A percentile compares a stretch with the other conserved stretches of the same genome.
Evolutionary conservation across 495 filamentous ascomycete genomes (phyloP).

Genomic region (Penicillium ucsense): DNA sequence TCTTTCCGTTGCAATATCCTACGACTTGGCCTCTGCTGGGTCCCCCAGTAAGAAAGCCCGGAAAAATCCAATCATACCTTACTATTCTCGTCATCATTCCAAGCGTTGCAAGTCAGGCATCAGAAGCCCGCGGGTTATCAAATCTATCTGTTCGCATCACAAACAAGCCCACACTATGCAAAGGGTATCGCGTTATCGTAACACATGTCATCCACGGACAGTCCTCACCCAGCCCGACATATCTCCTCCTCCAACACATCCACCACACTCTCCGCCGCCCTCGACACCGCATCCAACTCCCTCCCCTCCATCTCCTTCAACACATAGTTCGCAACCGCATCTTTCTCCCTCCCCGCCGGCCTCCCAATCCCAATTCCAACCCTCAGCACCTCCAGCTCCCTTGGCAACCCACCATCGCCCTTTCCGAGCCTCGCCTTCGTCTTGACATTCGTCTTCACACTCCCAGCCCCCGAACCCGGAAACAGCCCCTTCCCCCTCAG

Average conservation of each 20-base stretch:
- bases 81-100: too few relatives aligned
- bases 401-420: not conserved
- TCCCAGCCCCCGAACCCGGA: constrained; percentile 1
- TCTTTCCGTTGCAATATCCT: too few relatives aligned
- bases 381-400: constrained; percentile 33
- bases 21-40: too few relatives aligned
- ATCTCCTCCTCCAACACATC: constrained; percentile 39
- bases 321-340: constrained; percentile 57
- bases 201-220: not conserved
- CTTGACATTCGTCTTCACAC: not conserved
- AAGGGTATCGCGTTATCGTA: not conserved
- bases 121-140: too few relatives aligned
- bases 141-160: too few relatives aligned
- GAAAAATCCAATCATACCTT: too few relatives aligned
- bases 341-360: constrained; percentile 46
- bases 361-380: constrained; percentile 68
- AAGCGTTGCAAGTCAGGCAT: too few relatives aligned
- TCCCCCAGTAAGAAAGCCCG: too few relatives aligned
- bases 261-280: constrained; percentile 41
- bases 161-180: not conserved
- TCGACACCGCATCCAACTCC: constrained; percentile 41
- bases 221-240: not conserved
- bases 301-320: constrained; percentile 47
- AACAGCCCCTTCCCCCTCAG: constrained; percentile 30
- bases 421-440: not conserved